A percentile compares a stretch with the other conserved stretches of the same genome.
Evolutionary conservation across 2,329 filamentous ascomycete genomes (phyloP).

Genomic region (Septoria linicola): DNA sequence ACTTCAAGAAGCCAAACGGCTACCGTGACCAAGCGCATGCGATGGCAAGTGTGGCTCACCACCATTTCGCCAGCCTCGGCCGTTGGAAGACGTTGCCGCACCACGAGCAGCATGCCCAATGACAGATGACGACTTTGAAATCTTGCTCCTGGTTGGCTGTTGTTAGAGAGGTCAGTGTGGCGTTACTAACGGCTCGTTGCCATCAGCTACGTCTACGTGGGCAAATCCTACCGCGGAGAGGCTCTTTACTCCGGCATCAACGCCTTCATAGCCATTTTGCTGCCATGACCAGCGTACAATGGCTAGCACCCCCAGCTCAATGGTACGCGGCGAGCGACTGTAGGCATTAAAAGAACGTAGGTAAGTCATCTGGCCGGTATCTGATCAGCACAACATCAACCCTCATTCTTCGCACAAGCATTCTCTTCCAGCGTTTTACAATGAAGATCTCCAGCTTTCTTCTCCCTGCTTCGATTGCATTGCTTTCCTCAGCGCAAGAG

Average conservation of each 20-base stretch:
- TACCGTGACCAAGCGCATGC: too few species aligned
- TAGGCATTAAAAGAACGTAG: background rate
- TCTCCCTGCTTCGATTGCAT: conserved; percentile 1
- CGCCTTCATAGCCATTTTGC: conserved; percentile 3
- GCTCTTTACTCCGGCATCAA: background rate
- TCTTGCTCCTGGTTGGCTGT: too few species aligned
- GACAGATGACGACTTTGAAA: too few species aligned
- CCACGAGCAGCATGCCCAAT: too few species aligned
- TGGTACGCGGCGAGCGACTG: background rate
- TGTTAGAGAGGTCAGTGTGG: background rate
- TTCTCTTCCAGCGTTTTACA: background rate
- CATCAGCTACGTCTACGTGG: background rate
- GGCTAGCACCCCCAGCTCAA: conserved; percentile 1
- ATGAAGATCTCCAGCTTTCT: conserved; percentile 3
- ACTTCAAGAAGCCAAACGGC: too few species aligned
- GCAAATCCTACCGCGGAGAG: background rate
- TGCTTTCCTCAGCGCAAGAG: conserved; percentile 4
- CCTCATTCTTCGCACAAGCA: background rate
- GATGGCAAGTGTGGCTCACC: too few species aligned
- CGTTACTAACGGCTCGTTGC: conserved; percentile 1
- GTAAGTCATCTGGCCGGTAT: background rate
- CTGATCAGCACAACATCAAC: background rate
- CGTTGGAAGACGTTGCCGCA: too few species aligned
- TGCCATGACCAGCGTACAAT: background rate
- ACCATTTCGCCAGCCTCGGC: too few species aligned